These are phyloP conservation scores for Clarireedia homoeocarpa DNA, from an alignment of 2,329 filamentous ascomycete species.

Conservation along the genomic window DNA sequence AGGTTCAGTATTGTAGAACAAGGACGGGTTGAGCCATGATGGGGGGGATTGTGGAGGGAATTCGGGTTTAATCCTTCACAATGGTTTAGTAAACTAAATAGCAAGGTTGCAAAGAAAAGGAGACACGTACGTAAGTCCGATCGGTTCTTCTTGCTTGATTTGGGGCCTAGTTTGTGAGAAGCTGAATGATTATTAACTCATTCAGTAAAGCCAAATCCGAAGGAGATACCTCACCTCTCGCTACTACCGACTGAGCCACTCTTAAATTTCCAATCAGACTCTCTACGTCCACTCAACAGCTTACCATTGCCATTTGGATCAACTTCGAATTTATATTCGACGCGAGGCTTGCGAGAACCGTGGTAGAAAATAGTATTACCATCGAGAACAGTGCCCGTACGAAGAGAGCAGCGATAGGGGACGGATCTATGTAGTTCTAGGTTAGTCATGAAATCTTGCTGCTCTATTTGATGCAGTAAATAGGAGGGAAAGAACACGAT, in stretches of 20 bases:
- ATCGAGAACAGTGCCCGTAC: not conserved
- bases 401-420: not conserved
- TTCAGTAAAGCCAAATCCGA: no score
- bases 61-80: not conserved
- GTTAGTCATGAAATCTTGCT: not conserved
- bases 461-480: not conserved
- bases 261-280: no score
- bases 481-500: not conserved
- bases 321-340: not conserved
- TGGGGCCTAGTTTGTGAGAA: not conserved
- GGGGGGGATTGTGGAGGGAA: not conserved
- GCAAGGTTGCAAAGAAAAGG: not conserved
- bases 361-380: not conserved
- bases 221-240: no score
- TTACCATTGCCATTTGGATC: not conserved
- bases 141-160: not conserved
- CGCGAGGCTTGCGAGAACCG: not conserved
- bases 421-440: not conserved
- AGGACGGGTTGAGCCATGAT: not conserved
- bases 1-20: not conserved
- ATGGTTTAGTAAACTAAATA: not conserved
- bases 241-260: no score
- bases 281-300: no score
- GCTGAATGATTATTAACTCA: no score
- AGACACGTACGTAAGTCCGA: not conserved